Conservation (phyloP, 2,329 filamentous ascomycete species). For the Diaporthe australafricana region DNA sequence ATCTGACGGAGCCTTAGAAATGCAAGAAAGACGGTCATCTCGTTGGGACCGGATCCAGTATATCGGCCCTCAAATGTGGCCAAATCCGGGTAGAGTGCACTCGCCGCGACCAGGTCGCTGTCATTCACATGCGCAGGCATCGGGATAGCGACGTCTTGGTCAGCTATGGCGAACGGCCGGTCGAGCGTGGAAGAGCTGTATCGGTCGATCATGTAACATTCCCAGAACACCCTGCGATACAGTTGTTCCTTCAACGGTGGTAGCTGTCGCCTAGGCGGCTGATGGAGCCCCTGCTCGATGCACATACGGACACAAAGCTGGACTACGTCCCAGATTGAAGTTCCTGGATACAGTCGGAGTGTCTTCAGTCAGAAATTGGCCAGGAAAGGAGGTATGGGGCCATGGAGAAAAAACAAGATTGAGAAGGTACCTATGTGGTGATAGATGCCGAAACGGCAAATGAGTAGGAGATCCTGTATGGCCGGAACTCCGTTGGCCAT, state of each 20-base stretch:
- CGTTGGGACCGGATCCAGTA: not conserved
- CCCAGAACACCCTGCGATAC: slow-evolving; percentile 54
- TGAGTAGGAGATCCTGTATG: not conserved
- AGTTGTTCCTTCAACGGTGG: not conserved
- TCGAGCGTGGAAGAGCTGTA: slow-evolving; percentile 56
- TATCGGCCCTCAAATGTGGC: not conserved
- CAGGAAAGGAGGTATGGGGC: too few species aligned
- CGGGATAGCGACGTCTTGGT: slow-evolving; percentile 48
- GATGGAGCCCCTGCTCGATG: not conserved
- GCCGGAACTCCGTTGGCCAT: slow-evolving; percentile 1
- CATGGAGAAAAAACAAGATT: too few species aligned
- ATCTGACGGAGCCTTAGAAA: not conserved
- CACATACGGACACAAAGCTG: slow-evolving; percentile 12
- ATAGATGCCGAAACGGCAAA: not conserved
- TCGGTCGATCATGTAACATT: slow-evolving; percentile 57
- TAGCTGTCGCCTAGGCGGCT: not conserved
- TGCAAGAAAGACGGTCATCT: not conserved
- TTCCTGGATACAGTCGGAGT: not conserved
- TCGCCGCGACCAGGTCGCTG: not conserved
- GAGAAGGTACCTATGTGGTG: slow-evolving; percentile 1
- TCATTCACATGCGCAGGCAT: not conserved
- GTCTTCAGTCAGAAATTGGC: not conserved
- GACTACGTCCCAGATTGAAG: slow-evolving; percentile 3
- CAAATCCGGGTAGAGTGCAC: not conserved
- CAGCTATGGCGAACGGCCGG: slow-evolving; percentile 55